Conservation (phyloP, 768 basidiomycete species). For the Termitomyces titanicus region DNA sequence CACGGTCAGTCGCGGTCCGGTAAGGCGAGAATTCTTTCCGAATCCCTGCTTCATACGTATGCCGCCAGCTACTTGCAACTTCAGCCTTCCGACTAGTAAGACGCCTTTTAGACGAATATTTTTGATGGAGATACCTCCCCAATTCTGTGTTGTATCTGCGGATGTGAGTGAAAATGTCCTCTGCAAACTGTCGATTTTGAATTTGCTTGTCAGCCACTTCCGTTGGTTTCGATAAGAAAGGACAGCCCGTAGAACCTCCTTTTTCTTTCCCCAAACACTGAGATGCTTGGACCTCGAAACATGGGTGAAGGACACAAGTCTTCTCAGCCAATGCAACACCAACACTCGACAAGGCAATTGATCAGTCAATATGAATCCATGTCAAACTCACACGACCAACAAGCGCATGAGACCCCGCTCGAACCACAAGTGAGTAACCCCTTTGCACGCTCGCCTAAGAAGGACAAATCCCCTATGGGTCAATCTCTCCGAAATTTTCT, state of each 20-base stretch:
- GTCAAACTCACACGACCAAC: conserved; percentile 11
- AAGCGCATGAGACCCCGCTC: conserved; percentile 4
- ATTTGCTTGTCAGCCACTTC: not conserved
- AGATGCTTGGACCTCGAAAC: conserved; percentile 18
- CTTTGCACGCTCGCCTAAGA: conserved; percentile 21
- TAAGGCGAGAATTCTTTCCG: no score
- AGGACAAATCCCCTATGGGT: conserved; percentile 56
- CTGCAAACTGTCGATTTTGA: not conserved
- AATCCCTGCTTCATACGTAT: no score
- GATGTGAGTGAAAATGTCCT: not conserved
- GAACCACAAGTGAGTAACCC: conserved; percentile 16
- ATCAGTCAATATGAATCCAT: conserved; percentile 54
- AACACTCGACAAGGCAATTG: conserved; percentile 46
- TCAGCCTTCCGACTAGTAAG: no score
- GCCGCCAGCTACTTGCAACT: no score
- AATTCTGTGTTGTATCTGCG: not conserved
- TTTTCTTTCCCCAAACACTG: not conserved
- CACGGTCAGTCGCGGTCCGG: no score
- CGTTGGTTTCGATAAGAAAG: not conserved
- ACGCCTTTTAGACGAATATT: not conserved
- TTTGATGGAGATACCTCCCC: not conserved
- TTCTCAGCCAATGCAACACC: conserved; percentile 18
- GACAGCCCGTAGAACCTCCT: not conserved
- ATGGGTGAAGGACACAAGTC: conserved; percentile 7
- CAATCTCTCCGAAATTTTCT: conserved; percentile 63